phyloP scores from a whole-genome alignment of 176 grass and related monocot genomes.

The Aegilops speltoides region DNA sequence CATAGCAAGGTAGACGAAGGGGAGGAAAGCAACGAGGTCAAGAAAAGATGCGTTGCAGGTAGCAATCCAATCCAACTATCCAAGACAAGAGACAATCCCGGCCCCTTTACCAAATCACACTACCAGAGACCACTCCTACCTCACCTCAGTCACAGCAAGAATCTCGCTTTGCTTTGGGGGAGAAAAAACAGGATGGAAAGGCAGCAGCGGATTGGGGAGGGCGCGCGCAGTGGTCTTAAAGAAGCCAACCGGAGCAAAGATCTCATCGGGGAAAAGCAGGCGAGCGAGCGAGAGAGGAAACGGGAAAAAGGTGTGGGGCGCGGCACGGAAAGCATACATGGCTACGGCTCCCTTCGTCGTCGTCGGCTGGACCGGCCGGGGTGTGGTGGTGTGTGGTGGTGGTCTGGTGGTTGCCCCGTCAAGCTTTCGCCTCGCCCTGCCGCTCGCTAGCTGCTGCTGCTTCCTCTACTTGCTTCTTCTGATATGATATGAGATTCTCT shows the following conservation, averaged over 20 bases:
- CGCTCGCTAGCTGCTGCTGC: background rate
- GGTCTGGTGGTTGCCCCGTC: conserved; percentile 36
- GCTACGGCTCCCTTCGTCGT: background rate
- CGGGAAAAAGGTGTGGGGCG: conserved; percentile 13
- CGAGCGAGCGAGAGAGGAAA: conserved; percentile 1
- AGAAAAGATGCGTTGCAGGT: conserved; percentile 34
- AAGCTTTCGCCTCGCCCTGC: conserved; percentile 33
- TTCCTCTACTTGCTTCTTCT: background rate
- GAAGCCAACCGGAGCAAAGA: conserved; percentile 57
- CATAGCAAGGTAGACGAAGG: background rate
- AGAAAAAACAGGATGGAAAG: conserved; percentile 46
- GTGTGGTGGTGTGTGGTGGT: background rate
- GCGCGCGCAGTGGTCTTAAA: conserved; percentile 46
- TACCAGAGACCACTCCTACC: no score
- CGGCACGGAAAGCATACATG: conserved; percentile 14
- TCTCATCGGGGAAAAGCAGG: conserved; percentile 19
- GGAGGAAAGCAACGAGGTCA: background rate
- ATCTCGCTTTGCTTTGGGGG: conserved; percentile 48
- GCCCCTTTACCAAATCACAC: conserved; percentile 14
- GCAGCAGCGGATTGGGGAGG: conserved; percentile 15
- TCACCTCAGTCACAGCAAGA: conserved; percentile 1
- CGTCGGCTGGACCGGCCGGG: background rate
- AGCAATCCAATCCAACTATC: conserved; percentile 4
- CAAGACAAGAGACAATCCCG: background rate
- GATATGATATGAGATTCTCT: background rate